Evolutionary conservation across 2,329 filamentous ascomycete genomes (phyloP).

Genomic region (Cladophialophora immunda): DNA sequence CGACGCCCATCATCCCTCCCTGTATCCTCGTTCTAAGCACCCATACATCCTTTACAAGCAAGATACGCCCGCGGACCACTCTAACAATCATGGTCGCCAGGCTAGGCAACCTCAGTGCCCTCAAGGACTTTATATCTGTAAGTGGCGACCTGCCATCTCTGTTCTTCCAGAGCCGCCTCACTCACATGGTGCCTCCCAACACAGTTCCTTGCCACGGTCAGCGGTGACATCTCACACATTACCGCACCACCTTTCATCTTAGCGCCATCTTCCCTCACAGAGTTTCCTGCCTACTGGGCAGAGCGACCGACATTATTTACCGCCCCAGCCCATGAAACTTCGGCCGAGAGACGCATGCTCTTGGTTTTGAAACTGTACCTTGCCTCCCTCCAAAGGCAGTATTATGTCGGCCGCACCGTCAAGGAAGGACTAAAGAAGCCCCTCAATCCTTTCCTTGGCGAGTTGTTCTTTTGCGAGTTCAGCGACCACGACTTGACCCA

Average conservation of each 20-base stretch:
- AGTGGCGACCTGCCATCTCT: background rate
- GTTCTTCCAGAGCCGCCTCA: background rate
- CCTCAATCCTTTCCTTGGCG: slow-evolving; percentile 41
- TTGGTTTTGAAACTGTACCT: slow-evolving; percentile 95
- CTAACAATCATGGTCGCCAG: slow-evolving; percentile 34
- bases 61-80: background rate
- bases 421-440: slow-evolving; percentile 40
- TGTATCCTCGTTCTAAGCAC: background rate
- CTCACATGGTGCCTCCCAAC: background rate
- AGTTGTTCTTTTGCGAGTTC: slow-evolving; percentile 40
- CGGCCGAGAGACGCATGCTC: slow-evolving; percentile 81
- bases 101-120: slow-evolving; percentile 40
- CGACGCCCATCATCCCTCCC: background rate
- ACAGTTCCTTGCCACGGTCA: slow-evolving; percentile 78
- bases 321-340: slow-evolving; percentile 79
- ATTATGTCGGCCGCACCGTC: slow-evolving; percentile 49
- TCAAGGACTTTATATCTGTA: slow-evolving; percentile 44
- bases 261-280: slow-evolving; percentile 36
- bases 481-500: slow-evolving; percentile 32
- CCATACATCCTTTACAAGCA: background rate
- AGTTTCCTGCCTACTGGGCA: slow-evolving; percentile 73
- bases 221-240: slow-evolving; percentile 80
- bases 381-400: slow-evolving; percentile 87
- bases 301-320: slow-evolving; percentile 81
- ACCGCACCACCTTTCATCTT: slow-evolving; percentile 65